Percentiles rank a stretch among this genome's conserved stretches.
phyloP scores from a whole-genome alignment of 2,329 filamentous ascomycete genomes.

The Tolypocladium ovalisporum region DNA sequence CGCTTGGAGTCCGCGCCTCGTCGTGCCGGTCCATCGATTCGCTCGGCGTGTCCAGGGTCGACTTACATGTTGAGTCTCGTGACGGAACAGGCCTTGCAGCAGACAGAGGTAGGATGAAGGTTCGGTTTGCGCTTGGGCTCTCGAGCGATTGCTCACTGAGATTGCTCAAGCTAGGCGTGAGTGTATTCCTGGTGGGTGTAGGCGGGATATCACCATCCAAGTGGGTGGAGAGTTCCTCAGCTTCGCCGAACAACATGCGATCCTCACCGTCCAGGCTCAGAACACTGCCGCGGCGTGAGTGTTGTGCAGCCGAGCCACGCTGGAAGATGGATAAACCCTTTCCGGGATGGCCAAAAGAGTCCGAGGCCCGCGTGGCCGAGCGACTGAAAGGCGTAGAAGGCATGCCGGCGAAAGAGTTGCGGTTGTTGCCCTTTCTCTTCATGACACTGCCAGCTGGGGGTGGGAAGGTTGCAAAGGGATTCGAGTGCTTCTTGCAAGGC shows the following conservation, averaged over 20 bases:
- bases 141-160: constrained; percentile 28
- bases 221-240: constrained; percentile 12
- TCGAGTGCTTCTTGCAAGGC: constrained; percentile 79
- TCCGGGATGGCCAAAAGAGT: constrained; percentile 42
- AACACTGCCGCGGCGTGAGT: constrained; percentile 54
- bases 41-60: constrained; percentile 9
- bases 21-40: constrained; percentile 5
- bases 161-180: constrained; percentile 29
- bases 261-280: constrained; percentile 75
- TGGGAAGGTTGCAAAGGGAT: constrained; percentile 57
- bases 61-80: constrained; percentile 36
- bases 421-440: constrained; percentile 49
- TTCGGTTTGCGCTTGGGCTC: constrained; percentile 36
- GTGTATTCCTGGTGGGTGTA: constrained; percentile 73
- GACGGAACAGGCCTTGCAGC: constrained; percentile 24
- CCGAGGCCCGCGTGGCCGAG: constrained; percentile 34
- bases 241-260: constrained; percentile 31
- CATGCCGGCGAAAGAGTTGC: constrained; percentile 60
- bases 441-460: constrained; percentile 47
- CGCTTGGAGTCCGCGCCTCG: constrained; percentile 5
- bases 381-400: constrained; percentile 75
- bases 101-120: constrained; percentile 30
- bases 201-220: constrained; percentile 63
- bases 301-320: constrained; percentile 35
- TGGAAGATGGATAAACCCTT: constrained; percentile 57